Percentiles rank a stretch among this genome's conserved stretches.
These are phyloP conservation scores for Mycena citricolor DNA, from an alignment of 1,284 basidiomycete species.

Conservation along the genomic window DNA sequence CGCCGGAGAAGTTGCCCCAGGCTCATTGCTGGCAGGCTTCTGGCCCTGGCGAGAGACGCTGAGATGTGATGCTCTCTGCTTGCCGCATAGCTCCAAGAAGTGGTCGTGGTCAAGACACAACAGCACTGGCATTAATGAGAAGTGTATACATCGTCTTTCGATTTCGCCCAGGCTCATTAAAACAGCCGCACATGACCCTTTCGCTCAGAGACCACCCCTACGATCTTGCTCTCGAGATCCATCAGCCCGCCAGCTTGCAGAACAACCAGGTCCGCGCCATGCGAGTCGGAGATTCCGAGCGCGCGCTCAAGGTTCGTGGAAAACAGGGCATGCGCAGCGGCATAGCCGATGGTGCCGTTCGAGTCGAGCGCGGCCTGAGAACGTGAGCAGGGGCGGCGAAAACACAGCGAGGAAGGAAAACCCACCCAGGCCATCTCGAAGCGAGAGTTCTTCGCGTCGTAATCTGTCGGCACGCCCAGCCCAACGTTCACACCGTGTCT, in stretches of 20 bases:
- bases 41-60: too few species aligned
- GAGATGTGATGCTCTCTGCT: too few species aligned
- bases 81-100: too few species aligned
- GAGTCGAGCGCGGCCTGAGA: slow-evolving; percentile 43
- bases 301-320: slow-evolving; percentile 33
- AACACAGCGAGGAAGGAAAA: background rate
- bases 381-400: background rate
- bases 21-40: too few species aligned
- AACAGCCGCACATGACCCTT: slow-evolving; percentile 16
- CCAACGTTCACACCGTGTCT: slow-evolving; percentile 74
- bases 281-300: slow-evolving; percentile 6
- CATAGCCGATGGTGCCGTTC: slow-evolving; percentile 46
- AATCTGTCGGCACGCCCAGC: slow-evolving; percentile 64
- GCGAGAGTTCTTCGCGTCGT: slow-evolving; percentile 66
- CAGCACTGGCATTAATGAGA: too few species aligned
- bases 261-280: slow-evolving; percentile 15
- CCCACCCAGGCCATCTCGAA: slow-evolving; percentile 65
- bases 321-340: slow-evolving; percentile 58
- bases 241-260: slow-evolving; percentile 14
- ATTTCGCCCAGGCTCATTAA: too few species aligned
- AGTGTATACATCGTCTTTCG: too few species aligned
- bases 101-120: too few species aligned
- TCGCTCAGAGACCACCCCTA: slow-evolving; percentile 17
- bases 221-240: slow-evolving; percentile 19
- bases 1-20: too few species aligned